A percentile compares a stretch with the other conserved stretches of the same genome.
phyloP scores from a whole-genome alignment of 2,329 filamentous ascomycete species.

The Fragosphaeria purpurea region DNA sequence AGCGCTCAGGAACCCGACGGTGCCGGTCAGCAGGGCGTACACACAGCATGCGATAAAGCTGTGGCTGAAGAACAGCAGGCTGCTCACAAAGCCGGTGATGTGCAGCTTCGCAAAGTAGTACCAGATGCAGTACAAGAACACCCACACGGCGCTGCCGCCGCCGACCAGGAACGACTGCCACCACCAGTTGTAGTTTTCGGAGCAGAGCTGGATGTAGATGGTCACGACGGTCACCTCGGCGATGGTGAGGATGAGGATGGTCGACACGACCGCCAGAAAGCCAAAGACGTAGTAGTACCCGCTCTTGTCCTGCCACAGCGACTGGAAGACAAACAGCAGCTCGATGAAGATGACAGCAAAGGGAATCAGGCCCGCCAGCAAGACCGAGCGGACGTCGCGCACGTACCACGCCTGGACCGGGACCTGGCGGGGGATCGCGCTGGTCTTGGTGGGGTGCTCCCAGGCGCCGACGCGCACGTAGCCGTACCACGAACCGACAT shows the following conservation, averaged over 20 bases:
- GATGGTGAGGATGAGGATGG: slow-evolving; percentile 65
- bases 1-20: slow-evolving; percentile 72
- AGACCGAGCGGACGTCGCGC: slow-evolving; percentile 48
- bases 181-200: slow-evolving; percentile 87
- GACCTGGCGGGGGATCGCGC: slow-evolving; percentile 59
- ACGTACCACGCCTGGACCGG: slow-evolving; percentile 69
- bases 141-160: slow-evolving; percentile 66
- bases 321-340: slow-evolving; percentile 39
- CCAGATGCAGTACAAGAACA: slow-evolving; percentile 75
- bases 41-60: slow-evolving; percentile 72
- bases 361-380: slow-evolving; percentile 68
- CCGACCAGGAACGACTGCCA: slow-evolving; percentile 81
- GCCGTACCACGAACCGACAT: slow-evolving; percentile 68
- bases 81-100: slow-evolving; percentile 69
- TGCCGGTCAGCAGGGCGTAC: slow-evolving; percentile 73
- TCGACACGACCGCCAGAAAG: slow-evolving; percentile 64
- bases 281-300: slow-evolving; percentile 90
- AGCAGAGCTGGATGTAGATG: slow-evolving; percentile 72
- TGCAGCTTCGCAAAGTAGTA: slow-evolving; percentile 75
- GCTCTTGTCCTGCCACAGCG: slow-evolving; percentile 81
- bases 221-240: slow-evolving; percentile 76
- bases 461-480: slow-evolving; percentile 58
- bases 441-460: slow-evolving; percentile 75
- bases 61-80: slow-evolving; percentile 76
- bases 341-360: slow-evolving; percentile 49